Percentiles rank a stretch among this genome's conserved stretches.
These are phyloP conservation scores for Rasamsonia emersonii DNA, from an alignment of 2,329 filamentous ascomycete species.

Conservation along the genomic window DNA sequence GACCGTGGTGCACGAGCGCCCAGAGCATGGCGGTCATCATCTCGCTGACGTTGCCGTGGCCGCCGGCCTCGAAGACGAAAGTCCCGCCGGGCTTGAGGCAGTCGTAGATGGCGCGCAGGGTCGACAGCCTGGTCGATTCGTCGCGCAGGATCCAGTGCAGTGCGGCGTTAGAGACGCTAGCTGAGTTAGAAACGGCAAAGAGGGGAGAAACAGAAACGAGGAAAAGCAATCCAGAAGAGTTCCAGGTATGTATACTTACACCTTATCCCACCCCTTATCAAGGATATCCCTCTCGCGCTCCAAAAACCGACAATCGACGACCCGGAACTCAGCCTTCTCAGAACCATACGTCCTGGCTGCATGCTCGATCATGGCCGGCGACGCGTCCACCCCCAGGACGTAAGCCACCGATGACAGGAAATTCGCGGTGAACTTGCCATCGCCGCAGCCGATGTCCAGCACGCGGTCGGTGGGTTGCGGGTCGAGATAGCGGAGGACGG, in stretches of 20 bases:
- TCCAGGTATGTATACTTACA: constrained; percentile 25
- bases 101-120: constrained; percentile 47
- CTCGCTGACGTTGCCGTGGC: constrained; percentile 59
- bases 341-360: constrained; percentile 37
- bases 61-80: constrained; percentile 65
- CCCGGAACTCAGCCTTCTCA: constrained; percentile 17
- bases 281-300: constrained; percentile 17
- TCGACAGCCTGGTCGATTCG: constrained; percentile 34
- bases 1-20: constrained; percentile 42
- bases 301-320: constrained; percentile 29
- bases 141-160: constrained; percentile 58
- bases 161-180: constrained; percentile 53
- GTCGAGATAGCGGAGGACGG: constrained; percentile 51
- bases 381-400: constrained; percentile 53
- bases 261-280: constrained; percentile 40
- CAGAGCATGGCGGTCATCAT: constrained; percentile 50
- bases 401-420: constrained; percentile 43
- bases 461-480: constrained; percentile 50
- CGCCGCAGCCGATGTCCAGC: constrained; percentile 57
- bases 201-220: background rate
- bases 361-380: constrained; percentile 49
- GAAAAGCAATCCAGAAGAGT: background rate
- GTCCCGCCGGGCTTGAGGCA: constrained; percentile 47
- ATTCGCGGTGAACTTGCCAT: constrained; percentile 51
- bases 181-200: background rate